Percentiles rank a stretch among this genome's conserved stretches.
Conservation (phyloP, 1,284 basidiomycete species). For the Coriolopsis trogii region DNA sequence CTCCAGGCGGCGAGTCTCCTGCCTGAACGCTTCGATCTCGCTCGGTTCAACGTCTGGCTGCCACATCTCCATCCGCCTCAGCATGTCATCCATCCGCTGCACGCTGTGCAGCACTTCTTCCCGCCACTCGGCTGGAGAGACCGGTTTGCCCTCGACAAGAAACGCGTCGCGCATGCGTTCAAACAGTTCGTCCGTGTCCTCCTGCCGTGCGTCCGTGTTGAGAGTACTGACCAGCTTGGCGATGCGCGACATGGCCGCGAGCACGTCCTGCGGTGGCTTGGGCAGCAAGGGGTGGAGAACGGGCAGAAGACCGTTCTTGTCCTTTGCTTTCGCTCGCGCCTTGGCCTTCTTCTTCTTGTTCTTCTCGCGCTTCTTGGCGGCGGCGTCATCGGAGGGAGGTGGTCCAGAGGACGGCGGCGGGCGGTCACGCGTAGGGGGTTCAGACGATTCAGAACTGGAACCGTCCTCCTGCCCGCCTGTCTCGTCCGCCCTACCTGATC, state of each 20-base stretch:
- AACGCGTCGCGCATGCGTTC: conserved; percentile 17
- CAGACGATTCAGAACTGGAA: background rate
- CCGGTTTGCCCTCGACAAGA: conserved; percentile 2
- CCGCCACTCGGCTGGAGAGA: conserved; percentile 17
- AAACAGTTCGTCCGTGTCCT: conserved; percentile 8
- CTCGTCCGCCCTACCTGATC: conserved; percentile 6
- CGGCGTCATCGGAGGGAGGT: conserved; percentile 5
- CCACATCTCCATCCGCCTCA: conserved; percentile 22
- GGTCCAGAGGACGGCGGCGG: conserved; percentile 1
- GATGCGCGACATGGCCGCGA: conserved; percentile 21
- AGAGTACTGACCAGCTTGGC: conserved; percentile 18
- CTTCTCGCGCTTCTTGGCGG: conserved; percentile 16
- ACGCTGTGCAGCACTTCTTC: conserved; percentile 22
- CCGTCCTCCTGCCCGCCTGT: background rate
- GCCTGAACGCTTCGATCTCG: conserved; percentile 20
- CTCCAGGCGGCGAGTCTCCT: conserved; percentile 19
- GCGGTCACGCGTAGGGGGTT: background rate
- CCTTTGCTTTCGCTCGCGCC: conserved; percentile 21
- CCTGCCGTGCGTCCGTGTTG: conserved; percentile 9
- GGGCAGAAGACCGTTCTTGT: conserved; percentile 4
- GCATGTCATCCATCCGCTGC: conserved; percentile 20
- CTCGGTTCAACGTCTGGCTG: conserved; percentile 14
- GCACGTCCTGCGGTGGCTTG: conserved; percentile 14
- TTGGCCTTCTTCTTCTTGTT: conserved; percentile 19
- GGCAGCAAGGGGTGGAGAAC: background rate